Evolutionary conservation across 176 grass and related monocot genomes (phyloP).

Genomic region (Carex kokanica): DNA sequence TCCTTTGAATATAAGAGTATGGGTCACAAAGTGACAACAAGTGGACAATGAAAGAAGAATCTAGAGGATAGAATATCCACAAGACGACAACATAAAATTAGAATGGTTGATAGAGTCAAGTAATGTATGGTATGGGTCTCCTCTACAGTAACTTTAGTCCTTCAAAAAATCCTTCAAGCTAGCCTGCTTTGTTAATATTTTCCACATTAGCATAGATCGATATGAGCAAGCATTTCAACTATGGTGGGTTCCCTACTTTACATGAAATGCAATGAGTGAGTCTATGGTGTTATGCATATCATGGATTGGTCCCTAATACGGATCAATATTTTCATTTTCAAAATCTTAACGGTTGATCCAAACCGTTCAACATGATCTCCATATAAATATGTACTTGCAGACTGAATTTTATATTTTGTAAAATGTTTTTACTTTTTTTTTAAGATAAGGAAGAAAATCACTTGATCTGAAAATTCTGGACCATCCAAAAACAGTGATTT

Average conservation of each 20-base stretch:
- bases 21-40: neutral
- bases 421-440: no score
- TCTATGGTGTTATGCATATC: no score
- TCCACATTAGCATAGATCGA: neutral
- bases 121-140: neutral
- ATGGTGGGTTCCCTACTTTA: neutral
- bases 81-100: neutral
- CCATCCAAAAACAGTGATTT: no score
- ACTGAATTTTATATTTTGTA: no score
- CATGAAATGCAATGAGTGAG: neutral
- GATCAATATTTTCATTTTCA: no score
- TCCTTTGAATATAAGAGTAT: neutral
- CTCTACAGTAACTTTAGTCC: neutral
- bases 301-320: no score
- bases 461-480: no score
- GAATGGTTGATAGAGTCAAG: neutral
- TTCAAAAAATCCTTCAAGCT: neutral
- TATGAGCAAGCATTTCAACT: neutral
- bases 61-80: neutral
- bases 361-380: no score
- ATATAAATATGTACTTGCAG: no score
- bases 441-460: no score
- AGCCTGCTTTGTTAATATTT: neutral
- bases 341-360: no score
- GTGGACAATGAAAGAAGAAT: slow-evolving; percentile 16